These are phyloP conservation scores for Boletus vermiculosoides DNA, from an alignment of 768 basidiomycete species.

Conservation along the genomic window DNA sequence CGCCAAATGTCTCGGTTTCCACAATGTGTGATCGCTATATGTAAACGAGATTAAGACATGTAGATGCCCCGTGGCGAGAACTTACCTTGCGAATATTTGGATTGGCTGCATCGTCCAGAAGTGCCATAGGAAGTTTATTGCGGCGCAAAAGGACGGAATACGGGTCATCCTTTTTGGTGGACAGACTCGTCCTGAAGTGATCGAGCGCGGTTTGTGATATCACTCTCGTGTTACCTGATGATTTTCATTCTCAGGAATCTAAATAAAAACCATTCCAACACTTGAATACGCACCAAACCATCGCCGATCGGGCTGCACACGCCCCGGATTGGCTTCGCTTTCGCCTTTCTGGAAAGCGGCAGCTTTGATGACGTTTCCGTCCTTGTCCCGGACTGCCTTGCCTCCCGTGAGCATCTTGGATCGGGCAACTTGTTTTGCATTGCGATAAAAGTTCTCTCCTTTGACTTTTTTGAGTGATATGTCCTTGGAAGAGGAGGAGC, in stretches of 20 bases:
- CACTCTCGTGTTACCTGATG: constrained; percentile 91
- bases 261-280: background rate
- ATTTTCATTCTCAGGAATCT: constrained; percentile 10
- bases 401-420: constrained; percentile 94
- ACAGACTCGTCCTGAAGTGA: constrained; percentile 90
- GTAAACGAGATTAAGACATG: constrained; percentile 3
- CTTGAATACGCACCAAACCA: constrained; percentile 85
- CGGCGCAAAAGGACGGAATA: constrained; percentile 92
- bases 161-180: constrained; percentile 84
- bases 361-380: constrained; percentile 90
- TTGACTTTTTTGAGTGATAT: constrained; percentile 68
- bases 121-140: constrained; percentile 96
- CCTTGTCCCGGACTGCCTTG: constrained; percentile 85
- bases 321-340: constrained; percentile 82
- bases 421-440: constrained; percentile 82
- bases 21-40: constrained; percentile 85
- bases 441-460: constrained; percentile 97
- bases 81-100: constrained; percentile 73
- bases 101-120: constrained; percentile 87
- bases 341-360: constrained; percentile 97
- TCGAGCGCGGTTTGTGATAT: constrained; percentile 96
- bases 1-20: constrained; percentile 90
- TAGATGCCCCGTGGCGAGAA: background rate
- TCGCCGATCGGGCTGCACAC: constrained; percentile 91
- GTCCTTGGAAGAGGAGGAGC: constrained; percentile 48